Evolutionary conservation across 2,329 filamentous ascomycete genomes (phyloP), one percentile per base, ranked within the genome.

Genomic region (Aureobasidium uvarum): DNA sequence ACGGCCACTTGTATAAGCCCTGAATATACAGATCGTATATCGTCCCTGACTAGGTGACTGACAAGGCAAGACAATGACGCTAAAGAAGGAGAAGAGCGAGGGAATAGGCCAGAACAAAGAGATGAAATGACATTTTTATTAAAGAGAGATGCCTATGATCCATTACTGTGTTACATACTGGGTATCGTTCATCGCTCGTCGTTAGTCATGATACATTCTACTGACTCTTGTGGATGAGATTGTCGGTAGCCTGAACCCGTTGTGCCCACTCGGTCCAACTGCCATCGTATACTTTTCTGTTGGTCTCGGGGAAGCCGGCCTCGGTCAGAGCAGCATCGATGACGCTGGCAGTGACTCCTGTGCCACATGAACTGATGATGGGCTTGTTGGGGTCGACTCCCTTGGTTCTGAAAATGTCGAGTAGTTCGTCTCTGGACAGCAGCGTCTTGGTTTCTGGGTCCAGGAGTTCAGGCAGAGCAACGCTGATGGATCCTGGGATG

Each of bases 321-420:
- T 92, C 87, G 36, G 86, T 86, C 63, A 99, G 79, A 1, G 92
- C 95, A 43, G 92, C 89, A 74, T 99, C 95, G 48, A 99, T 86
- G 50, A 97, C 86, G 20, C 91, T 91, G 8, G 95, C 95, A 13
- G 93, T 98, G 60, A 99, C 94, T 39, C 95, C 95, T 7, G 93
- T 97, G 14, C 95, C 95, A 72, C 95, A 99, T 72, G 86, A 94
- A 58, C 87, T 90, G 71, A 98, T 89, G 70, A 97, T 90, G 3
- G 93, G 90, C 75, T 89, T 92, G 33, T 83, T 81, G 0, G 89
- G 86, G 74, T 96, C 88, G 10, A 99, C 80, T 0, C 92, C 89
- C 74, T 89, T 94, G n/a, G 83, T 81, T 75, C 89, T 81, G 72
- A 99, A 95, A 18, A 98, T 74, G 72, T 88, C 85, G 71, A 83